phyloP scores from a whole-genome alignment of 768 basidiomycete genomes.

The Gelatoporia subvermispora region DNA sequence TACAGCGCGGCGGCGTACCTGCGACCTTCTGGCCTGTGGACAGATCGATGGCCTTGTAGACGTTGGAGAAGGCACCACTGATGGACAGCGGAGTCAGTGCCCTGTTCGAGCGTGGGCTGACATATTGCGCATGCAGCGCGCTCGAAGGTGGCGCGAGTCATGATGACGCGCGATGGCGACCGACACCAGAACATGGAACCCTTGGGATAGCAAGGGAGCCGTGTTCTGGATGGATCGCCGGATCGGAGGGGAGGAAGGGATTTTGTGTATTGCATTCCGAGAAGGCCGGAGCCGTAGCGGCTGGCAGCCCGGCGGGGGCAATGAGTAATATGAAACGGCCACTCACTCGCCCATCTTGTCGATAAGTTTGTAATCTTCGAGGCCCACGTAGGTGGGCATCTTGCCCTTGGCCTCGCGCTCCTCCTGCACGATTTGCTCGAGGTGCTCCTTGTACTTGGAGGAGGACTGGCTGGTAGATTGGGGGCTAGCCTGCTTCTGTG shows the following conservation, averaged over 20 bases:
- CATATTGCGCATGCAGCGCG: neutral
- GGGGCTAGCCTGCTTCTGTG: constrained; percentile 25
- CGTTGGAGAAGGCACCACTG: constrained; percentile 97
- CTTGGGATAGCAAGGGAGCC: too few relatives aligned
- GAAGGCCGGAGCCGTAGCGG: too few relatives aligned
- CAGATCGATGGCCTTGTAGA: constrained; percentile 86
- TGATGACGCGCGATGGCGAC: too few relatives aligned
- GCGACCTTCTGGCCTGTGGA: constrained; percentile 76
- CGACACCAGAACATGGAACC: too few relatives aligned
- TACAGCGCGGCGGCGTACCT: constrained; percentile 42
- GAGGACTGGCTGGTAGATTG: constrained; percentile 13
- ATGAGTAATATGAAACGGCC: neutral
- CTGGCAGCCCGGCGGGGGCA: neutral
- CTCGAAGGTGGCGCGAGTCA: too few relatives aligned
- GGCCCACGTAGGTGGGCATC: constrained; percentile 83
- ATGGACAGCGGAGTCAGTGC: neutral
- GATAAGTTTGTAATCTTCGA: constrained; percentile 71
- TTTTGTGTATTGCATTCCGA: too few relatives aligned
- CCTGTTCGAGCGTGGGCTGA: constrained; percentile 1
- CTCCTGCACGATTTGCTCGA: constrained; percentile 70
- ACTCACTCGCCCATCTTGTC: constrained; percentile 95
- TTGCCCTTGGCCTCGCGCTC: constrained; percentile 67
- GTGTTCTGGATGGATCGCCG: too few relatives aligned
- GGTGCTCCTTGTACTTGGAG: constrained; percentile 36
- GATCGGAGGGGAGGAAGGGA: too few relatives aligned